Evolutionary conservation across 2,329 filamentous ascomycete genomes (phyloP).

Genomic region (Tolypocladium sp.): DNA sequence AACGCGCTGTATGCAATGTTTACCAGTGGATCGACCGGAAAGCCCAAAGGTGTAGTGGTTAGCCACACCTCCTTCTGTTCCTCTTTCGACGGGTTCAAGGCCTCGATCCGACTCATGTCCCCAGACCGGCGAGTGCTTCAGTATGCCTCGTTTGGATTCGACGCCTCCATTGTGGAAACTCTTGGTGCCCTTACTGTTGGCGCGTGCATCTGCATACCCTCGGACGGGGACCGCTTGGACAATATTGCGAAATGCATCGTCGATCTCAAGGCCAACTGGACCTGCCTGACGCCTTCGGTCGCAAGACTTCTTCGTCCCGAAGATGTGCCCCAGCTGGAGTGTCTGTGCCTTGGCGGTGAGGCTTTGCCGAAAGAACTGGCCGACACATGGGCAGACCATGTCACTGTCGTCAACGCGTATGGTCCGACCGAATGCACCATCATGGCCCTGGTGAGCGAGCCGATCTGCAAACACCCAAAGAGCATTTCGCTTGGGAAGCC

Average conservation of each 20-base stretch:
- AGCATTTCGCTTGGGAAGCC: background rate
- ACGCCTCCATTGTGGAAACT: background rate
- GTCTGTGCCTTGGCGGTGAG: slow-evolving; percentile 9
- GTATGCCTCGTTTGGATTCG: background rate
- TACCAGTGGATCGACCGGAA: slow-evolving; percentile 15
- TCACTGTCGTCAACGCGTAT: slow-evolving; percentile 12
- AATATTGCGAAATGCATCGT: slow-evolving; percentile 10
- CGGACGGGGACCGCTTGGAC: background rate
- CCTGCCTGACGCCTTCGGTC: slow-evolving; percentile 12
- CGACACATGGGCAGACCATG: slow-evolving; percentile 7
- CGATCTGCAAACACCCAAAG: background rate
- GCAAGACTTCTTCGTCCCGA: slow-evolving; percentile 10
- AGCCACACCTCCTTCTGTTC: slow-evolving; percentile 8
- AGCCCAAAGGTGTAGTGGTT: slow-evolving; percentile 13
- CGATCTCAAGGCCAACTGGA: slow-evolving; percentile 9
- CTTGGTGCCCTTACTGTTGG: background rate
- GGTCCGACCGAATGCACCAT: slow-evolving; percentile 12
- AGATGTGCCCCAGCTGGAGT: background rate
- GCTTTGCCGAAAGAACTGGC: slow-evolving; percentile 8
- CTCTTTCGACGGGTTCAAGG: slow-evolving; percentile 7
- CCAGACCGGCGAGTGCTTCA: slow-evolving; percentile 4
- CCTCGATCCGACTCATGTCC: slow-evolving; percentile 1
- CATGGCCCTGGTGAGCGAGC: slow-evolving; percentile 1
- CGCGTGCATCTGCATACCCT: slow-evolving; percentile 1
- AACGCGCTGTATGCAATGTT: slow-evolving; percentile 10